These are phyloP conservation scores for Catharanthus roseus DNA, from an alignment of 257 asterid species.

Conservation along the genomic window DNA sequence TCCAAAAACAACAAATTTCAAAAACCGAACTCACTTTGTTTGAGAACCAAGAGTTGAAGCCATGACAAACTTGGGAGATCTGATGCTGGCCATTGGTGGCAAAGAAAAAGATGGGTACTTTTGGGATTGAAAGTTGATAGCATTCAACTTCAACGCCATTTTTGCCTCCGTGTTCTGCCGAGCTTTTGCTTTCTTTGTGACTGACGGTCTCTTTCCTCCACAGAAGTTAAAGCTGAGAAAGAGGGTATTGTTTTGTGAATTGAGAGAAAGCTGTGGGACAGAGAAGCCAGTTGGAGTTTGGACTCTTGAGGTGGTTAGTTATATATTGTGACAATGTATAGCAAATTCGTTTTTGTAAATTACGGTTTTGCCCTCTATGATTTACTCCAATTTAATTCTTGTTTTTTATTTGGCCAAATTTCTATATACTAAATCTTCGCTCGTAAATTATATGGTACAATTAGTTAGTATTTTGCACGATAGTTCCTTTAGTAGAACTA, in stretches of 20 bases:
- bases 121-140: slow-evolving; percentile 31
- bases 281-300: background rate
- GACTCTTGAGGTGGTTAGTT: slow-evolving; percentile 10
- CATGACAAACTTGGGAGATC: slow-evolving; percentile 72
- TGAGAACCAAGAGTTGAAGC: slow-evolving; percentile 64
- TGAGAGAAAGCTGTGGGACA: slow-evolving; percentile 5
- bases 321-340: background rate
- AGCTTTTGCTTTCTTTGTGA: background rate
- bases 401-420: background rate
- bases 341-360: background rate
- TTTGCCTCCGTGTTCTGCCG: background rate
- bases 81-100: slow-evolving; percentile 51
- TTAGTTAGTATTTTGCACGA: too few species aligned
- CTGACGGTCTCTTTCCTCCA: slow-evolving; percentile 22
- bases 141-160: slow-evolving; percentile 46
- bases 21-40: slow-evolving; percentile 40
- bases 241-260: background rate
- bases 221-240: slow-evolving; percentile 9
- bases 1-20: background rate
- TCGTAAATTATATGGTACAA: too few species aligned
- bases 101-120: slow-evolving; percentile 33
- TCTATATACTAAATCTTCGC: background rate
- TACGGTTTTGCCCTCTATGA: background rate
- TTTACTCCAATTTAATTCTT: background rate
- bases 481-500: too few species aligned